Base-by-base conservation (phyloP, 1,284 basidiomycete genomes). In the Tremellales sp. region DNA sequence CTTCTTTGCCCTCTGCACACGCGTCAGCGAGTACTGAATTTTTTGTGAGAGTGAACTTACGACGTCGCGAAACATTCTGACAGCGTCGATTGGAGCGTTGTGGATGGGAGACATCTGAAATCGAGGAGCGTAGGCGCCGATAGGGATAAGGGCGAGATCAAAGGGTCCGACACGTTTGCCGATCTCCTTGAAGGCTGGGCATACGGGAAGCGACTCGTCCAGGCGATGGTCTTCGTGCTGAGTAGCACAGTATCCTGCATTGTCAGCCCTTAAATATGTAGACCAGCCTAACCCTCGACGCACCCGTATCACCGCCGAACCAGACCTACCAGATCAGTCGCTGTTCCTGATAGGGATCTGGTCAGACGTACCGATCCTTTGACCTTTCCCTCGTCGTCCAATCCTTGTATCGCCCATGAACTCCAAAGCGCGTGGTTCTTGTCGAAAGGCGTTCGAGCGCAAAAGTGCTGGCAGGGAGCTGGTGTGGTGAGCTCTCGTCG, bases 301-400 rank as follows among this genome's bases (percentile, higher is more conserved):
- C 17, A 15, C 81, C 84, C 0, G 84, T 87, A 67, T 87, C 85
- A 10, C 86, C 85, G 3, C 74, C 82, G 61, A 86, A 86, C 72
- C 79, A 87, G 33, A 83, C 74, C 60, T 64, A n/a, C n/a, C n/a
- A 36, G 6, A 7, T 43, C 23, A 40, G 21, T 22, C 19, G 23
- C 11, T 12, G 23, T 40, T 3, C 19, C 4, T 36, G 13, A 74
- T 37, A 26, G 39, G 23, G 17, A 50, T 43, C 5, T 48, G 52
- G 27, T 23, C 26, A 11, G 40, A 22, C 46, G 11, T 40, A 53
- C 48, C n/a, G 46, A 51, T 40, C 27, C 45, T n/a, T 45, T 40
- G 29, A 17, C 19, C 33, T 48, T 44, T 29, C 40, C 41, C 1
- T 44, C 15, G 12, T 40, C 23, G 19, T 40, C 39, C 5, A 40